phyloP scores from a whole-genome alignment of 768 basidiomycete genomes.

The Tephrocybe sp. region DNA sequence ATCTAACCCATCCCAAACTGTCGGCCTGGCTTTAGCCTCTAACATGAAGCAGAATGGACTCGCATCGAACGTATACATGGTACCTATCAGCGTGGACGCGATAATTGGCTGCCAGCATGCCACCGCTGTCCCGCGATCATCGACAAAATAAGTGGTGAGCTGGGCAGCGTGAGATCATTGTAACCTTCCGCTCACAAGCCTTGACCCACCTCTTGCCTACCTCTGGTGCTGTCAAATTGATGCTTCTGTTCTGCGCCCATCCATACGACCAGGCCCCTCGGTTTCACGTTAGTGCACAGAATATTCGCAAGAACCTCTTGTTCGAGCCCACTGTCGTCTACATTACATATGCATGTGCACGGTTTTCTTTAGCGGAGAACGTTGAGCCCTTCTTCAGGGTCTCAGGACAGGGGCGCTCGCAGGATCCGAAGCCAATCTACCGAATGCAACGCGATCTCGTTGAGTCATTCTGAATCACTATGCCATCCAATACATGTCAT shows the following conservation, averaged over 20 bases:
- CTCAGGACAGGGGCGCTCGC: constrained; percentile 11
- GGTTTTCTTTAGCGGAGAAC: neutral
- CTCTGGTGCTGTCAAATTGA: constrained; percentile 12
- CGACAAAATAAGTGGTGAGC: neutral
- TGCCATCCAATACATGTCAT: neutral
- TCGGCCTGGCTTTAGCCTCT: neutral
- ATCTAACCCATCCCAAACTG: neutral
- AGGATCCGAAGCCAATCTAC: constrained; percentile 17
- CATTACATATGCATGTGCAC: neutral
- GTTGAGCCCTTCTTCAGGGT: neutral
- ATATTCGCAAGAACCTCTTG: neutral
- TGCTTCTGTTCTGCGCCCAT: neutral
- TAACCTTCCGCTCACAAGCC: too few relatives aligned
- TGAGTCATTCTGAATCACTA: neutral
- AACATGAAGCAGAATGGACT: neutral
- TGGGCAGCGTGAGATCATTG: neutral
- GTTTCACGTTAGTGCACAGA: neutral
- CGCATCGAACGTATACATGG: too few relatives aligned
- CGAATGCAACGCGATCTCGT: constrained; percentile 22
- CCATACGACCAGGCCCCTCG: neutral
- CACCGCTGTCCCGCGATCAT: too few relatives aligned
- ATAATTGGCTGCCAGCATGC: too few relatives aligned
- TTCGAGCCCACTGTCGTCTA: too few relatives aligned
- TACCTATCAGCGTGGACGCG: too few relatives aligned
- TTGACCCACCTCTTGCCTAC: constrained; percentile 10